Percentiles rank a stretch among this genome's conserved stretches.
Evolutionary conservation across 441 rosid species (phyloP).

Genomic region (Erodium texanum): DNA sequence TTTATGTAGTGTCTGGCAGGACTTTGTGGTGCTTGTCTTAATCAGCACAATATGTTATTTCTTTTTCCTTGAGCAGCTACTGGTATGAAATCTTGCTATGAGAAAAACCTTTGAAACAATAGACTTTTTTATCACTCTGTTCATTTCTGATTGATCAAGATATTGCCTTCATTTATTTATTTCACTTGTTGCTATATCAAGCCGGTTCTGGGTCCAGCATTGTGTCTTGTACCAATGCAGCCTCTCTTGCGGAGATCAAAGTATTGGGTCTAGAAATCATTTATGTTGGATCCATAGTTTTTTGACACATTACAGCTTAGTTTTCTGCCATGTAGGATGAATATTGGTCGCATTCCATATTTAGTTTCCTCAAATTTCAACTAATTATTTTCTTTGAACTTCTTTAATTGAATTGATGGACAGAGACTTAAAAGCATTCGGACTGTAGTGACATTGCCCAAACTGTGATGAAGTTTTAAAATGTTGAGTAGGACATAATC

Average conservation of each 20-base stretch:
- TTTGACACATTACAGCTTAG: too few species aligned
- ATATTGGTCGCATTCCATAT: too few species aligned
- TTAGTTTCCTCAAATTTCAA: too few species aligned
- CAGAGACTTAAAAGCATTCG: too few species aligned
- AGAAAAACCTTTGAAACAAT: background rate
- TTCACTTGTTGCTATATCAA: background rate
- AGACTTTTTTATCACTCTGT: too few species aligned
- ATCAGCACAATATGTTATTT: conserved; percentile 90
- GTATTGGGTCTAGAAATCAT: background rate
- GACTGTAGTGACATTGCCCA: too few species aligned
- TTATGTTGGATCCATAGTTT: too few species aligned
- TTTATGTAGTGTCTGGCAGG: conserved; percentile 89
- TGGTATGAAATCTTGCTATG: conserved; percentile 46
- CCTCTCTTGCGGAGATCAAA: background rate
- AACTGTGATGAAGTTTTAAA: too few species aligned
- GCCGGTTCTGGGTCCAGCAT: background rate
- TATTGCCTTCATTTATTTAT: background rate
- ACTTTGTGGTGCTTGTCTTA: conserved; percentile 79
- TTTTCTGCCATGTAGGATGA: too few species aligned
- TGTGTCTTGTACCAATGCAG: background rate
- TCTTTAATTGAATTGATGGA: too few species aligned
- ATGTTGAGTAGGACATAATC: too few species aligned
- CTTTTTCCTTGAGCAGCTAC: conserved; percentile 93
- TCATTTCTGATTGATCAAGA: background rate
- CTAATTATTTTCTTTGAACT: too few species aligned